phyloP scores from a whole-genome alignment of 768 basidiomycete species.

The Pisolithus orientalis region DNA sequence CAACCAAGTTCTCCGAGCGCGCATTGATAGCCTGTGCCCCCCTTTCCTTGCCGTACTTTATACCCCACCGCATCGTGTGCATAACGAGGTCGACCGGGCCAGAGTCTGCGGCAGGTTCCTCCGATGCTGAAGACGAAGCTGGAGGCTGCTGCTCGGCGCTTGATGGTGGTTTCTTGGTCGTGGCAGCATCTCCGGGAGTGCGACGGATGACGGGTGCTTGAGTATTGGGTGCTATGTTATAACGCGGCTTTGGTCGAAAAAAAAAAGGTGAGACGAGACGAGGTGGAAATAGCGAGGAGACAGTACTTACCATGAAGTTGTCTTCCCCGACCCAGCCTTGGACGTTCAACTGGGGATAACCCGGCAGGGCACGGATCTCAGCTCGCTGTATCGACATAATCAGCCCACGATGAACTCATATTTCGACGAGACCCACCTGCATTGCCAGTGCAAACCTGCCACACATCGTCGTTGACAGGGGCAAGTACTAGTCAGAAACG shows the following conservation, averaged over 20 bases:
- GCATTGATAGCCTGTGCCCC: constrained; percentile 86
- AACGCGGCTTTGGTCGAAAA: constrained; percentile 36
- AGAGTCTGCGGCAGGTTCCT: not conserved
- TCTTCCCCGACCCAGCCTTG: constrained; percentile 58
- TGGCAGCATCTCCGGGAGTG: constrained; percentile 12
- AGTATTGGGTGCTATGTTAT: constrained; percentile 81
- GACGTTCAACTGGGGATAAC: constrained; percentile 36
- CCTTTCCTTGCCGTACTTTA: constrained; percentile 61
- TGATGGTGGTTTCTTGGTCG: not conserved
- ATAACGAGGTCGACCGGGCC: constrained; percentile 38
- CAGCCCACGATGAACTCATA: not conserved
- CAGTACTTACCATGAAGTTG: constrained; percentile 40
- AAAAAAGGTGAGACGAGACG: not conserved
- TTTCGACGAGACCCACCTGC: constrained; percentile 27
- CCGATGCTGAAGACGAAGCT: too few relatives aligned
- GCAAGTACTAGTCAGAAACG: not conserved
- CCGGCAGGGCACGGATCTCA: constrained; percentile 32
- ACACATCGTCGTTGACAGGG: constrained; percentile 39
- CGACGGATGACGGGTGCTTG: constrained; percentile 69
- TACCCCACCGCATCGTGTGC: constrained; percentile 88
- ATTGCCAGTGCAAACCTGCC: constrained; percentile 56
- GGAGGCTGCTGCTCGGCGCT: too few relatives aligned
- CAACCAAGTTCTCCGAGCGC: constrained; percentile 71
- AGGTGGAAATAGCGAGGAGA: not conserved
- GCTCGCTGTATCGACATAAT: constrained; percentile 13